Conservation (phyloP, 257 asterid species). For the Solanum chilense region DNA sequence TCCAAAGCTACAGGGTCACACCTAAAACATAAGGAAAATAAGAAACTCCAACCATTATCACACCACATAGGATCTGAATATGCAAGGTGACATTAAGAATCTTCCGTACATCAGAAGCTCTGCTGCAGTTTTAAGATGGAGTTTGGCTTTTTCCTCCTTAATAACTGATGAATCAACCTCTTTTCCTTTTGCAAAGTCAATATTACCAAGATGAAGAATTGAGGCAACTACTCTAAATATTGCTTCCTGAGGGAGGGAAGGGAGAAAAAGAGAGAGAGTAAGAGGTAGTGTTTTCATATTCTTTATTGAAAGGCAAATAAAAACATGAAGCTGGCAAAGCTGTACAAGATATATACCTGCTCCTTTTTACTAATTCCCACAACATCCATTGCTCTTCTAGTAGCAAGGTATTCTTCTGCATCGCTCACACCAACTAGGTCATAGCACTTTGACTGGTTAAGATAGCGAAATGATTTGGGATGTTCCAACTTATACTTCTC, state of each 20-base stretch:
- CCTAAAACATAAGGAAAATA: slow-evolving; percentile 35
- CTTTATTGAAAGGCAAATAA: neutral
- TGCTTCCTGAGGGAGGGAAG: slow-evolving; percentile 63
- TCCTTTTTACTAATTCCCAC: slow-evolving; percentile 88
- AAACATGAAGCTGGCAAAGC: neutral
- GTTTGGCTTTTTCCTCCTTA: slow-evolving; percentile 69
- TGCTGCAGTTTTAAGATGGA: slow-evolving; percentile 79
- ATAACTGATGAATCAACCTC: slow-evolving; percentile 79
- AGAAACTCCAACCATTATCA: slow-evolving; percentile 11
- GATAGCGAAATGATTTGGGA: slow-evolving; percentile 86
- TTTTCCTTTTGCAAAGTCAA: slow-evolving; percentile 84
- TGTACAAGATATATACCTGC: slow-evolving; percentile 40
- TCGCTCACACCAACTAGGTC: slow-evolving; percentile 78
- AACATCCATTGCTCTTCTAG: slow-evolving; percentile 94
- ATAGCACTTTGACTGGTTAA: slow-evolving; percentile 85
- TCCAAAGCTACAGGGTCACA: slow-evolving; percentile 77
- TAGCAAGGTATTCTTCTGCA: slow-evolving; percentile 87
- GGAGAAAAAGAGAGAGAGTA: neutral
- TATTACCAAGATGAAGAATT: slow-evolving; percentile 88
- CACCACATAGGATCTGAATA: slow-evolving; percentile 18
- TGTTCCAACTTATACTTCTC: slow-evolving; percentile 71
- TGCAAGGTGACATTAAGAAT: slow-evolving; percentile 19
- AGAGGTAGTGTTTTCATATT: neutral
- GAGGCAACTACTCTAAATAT: slow-evolving; percentile 94
- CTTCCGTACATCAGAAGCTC: slow-evolving; percentile 72